Percentiles rank a stretch among this genome's conserved stretches.
These are phyloP conservation scores for Pestalotiopsis fici DNA, from an alignment of 2,329 filamentous ascomycete species.

Conservation along the genomic window DNA sequence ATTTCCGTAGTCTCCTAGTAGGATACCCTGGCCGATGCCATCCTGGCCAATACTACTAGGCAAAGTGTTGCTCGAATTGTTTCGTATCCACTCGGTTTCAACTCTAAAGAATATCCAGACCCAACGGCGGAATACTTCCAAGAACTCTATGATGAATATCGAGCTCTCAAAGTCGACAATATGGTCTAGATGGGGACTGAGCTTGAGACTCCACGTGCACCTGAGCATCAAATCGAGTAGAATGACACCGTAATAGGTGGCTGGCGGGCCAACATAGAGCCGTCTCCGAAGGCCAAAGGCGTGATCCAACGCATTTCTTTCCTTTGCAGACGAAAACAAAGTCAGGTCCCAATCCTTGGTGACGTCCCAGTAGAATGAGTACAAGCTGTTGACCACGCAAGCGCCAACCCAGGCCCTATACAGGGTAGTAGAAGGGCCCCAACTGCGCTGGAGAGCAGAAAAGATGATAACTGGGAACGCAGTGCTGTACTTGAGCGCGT, in stretches of 20 bases:
- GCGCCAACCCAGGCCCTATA: conserved; percentile 69
- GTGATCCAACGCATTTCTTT: conserved; percentile 64
- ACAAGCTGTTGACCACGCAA: conserved; percentile 81
- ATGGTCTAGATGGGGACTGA: conserved; percentile 79
- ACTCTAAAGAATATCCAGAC: conserved; percentile 96
- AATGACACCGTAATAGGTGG: conserved; percentile 83
- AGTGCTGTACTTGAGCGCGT: conserved; percentile 92
- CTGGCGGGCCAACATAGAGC: conserved; percentile 70
- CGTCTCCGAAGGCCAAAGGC: conserved; percentile 77
- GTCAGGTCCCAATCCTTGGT: conserved; percentile 95
- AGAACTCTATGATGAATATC: conserved; percentile 82
- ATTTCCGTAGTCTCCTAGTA: conserved; percentile 64
- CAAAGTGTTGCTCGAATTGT: conserved; percentile 25
- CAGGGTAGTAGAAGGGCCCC: conserved; percentile 39
- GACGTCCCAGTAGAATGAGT: conserved; percentile 99
- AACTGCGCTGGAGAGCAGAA: conserved; percentile 70
- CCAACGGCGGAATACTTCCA: conserved; percentile 89
- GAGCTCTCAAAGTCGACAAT: conserved; percentile 85
- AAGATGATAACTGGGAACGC: conserved; percentile 91
- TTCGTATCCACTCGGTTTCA: conserved; percentile 87
- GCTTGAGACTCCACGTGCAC: conserved; percentile 89
- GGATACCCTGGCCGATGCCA: conserved; percentile 53
- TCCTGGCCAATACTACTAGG: background rate
- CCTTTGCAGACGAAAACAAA: conserved; percentile 64
- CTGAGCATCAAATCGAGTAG: conserved; percentile 77